Evolutionary conservation across 2,329 filamentous ascomycete genomes (phyloP), one percentile per base, ranked within the genome.

Genomic region (Colletotrichum tanaceti): DNA sequence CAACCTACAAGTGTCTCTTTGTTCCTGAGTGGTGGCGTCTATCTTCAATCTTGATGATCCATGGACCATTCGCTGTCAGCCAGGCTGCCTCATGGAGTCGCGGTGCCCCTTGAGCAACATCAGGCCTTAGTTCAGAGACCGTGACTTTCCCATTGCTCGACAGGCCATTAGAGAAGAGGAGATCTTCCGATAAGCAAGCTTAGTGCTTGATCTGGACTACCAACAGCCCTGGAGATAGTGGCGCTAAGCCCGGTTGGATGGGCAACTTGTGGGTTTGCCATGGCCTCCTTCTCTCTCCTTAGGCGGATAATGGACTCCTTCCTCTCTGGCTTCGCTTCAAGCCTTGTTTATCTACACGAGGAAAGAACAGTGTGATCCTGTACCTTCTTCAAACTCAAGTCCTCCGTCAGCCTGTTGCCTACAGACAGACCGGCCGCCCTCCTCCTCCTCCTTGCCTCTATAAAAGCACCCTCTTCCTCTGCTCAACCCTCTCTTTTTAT

Each of bases 391-490:
- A 24, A n/a, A 14, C 9, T 39, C 1, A 20, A 28, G 32, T 35
- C 14, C 2, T 22, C 10, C 6, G 4, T 20, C 16, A 1, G 16
- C 9, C 16, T 3, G 14, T n/a, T 5, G 16, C 16, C 16, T 9
- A n/a, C 1, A 18, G 7, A 46, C 24, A 2, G 3, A 10, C 3
- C 5, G n/a, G 10, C 43, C 18, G n/a, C 13, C 20, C 11, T 10
- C 16, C 43, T 49, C n/a, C 14, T 38, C 24, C 9, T 24, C 13
- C 4, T 10, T 6, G 13, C 11, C 18, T 11, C 14, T 22, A 55
- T 57, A 63, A 39, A 47, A 39, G 32, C 39, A 4, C 50, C 20
- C 20, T n/a, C 3, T 47, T 28, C 35, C 39, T 55, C 60, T 32
- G 43, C 10, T 24, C 10, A 18, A 50, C 4, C 6, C 18, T 20